A percentile compares a stretch with the other conserved stretches of the same genome.
Evolutionary conservation across 2,329 filamentous ascomycete species (phyloP).

Genomic region (Aureobasidium sp.): DNA sequence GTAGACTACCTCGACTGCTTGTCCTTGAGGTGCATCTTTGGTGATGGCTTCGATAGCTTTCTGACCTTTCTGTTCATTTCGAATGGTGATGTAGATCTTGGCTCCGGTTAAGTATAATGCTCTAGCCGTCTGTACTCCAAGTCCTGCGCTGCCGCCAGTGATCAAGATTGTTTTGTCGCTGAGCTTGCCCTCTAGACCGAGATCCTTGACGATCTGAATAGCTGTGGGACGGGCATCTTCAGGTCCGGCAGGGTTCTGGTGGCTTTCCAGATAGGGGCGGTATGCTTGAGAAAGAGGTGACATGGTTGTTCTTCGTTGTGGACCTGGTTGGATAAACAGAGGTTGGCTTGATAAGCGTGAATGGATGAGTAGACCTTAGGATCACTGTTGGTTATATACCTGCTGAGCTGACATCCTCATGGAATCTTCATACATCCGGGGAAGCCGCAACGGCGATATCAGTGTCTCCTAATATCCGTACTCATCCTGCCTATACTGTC

Average conservation of each 20-base stretch:
- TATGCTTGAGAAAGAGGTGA: neutral
- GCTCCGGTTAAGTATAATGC: slow-evolving; percentile 39
- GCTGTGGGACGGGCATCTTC: slow-evolving; percentile 17
- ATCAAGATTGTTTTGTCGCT: slow-evolving; percentile 32
- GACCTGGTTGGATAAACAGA: neutral
- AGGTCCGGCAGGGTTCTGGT: neutral
- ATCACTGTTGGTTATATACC: neutral
- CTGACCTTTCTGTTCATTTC: slow-evolving; percentile 17
- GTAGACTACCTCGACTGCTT: neutral
- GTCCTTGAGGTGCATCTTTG: neutral
- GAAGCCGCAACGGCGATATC: neutral
- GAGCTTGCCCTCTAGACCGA: slow-evolving; percentile 25
- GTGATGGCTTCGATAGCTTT: neutral
- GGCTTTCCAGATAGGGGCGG: neutral
- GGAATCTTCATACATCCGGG: neutral
- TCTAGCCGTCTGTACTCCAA: slow-evolving; percentile 37
- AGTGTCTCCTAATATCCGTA: neutral
- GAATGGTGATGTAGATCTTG: slow-evolving; percentile 30
- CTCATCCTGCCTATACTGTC: neutral
- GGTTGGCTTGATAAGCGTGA: neutral
- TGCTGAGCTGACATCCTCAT: neutral
- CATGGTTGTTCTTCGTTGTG: neutral
- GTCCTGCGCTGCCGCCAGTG: slow-evolving; percentile 36
- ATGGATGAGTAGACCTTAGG: neutral
- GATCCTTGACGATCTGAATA: slow-evolving; percentile 21